Conservation (phyloP, 495 filamentous ascomycete genomes). For the Podospora appendiculata region DNA sequence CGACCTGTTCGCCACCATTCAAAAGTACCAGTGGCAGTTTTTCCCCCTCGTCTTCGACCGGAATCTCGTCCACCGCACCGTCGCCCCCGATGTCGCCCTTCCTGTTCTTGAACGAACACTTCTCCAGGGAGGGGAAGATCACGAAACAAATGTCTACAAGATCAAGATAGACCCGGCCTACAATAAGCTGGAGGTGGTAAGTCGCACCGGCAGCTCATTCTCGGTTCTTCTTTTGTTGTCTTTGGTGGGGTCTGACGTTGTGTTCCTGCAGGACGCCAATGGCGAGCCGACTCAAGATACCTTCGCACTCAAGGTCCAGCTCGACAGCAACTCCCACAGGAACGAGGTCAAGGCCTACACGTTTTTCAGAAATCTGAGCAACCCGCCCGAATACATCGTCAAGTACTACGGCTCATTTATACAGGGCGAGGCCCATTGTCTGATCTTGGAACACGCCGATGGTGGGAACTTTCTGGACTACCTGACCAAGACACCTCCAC, state of each 20-base stretch:
- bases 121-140: not conserved
- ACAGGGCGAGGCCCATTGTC: not conserved
- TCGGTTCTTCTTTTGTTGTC: not conserved
- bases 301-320: not conserved
- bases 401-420: not conserved
- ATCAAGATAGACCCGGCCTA: not conserved
- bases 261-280: too few species aligned
- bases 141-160: not conserved
- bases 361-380: not conserved
- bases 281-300: not conserved
- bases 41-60: not conserved
- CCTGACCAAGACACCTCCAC: not conserved
- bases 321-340: not conserved
- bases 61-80: too few species aligned
- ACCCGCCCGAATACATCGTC: not conserved
- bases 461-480: not conserved
- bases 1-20: not conserved
- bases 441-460: not conserved
- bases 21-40: not conserved
- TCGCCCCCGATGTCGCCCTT: too few species aligned
- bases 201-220: not conserved
- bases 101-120: not conserved
- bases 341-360: not conserved
- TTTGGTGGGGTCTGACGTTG: too few species aligned
- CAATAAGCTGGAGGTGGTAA: not conserved